Conservation (phyloP, 768 basidiomycete species). For the Termitomyces sp. region DNA sequence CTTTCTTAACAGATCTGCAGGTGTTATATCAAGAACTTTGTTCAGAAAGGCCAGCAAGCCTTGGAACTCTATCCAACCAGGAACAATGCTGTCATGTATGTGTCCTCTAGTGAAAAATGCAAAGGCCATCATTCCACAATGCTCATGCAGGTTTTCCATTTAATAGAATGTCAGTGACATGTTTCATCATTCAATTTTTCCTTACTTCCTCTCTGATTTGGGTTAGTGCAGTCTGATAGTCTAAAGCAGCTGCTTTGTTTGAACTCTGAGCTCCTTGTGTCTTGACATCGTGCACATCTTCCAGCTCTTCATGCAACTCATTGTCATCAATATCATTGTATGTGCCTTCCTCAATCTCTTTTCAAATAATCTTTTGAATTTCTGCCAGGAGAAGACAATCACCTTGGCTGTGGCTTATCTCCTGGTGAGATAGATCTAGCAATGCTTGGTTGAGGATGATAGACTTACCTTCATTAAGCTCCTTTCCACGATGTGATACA, state of each 20-base stretch:
- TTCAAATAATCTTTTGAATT: not conserved
- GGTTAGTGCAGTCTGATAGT: not conserved
- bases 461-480: not conserved
- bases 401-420: not conserved
- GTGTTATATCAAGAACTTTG: not conserved
- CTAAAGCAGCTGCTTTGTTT: not conserved
- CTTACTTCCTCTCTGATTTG: not conserved
- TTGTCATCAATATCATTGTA: not conserved
- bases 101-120: not conserved
- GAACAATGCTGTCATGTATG: not conserved
- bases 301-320: not conserved
- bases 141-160: not conserved
- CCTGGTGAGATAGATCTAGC: not conserved
- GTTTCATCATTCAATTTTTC: not conserved
- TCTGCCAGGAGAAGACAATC: not conserved
- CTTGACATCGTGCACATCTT: not conserved
- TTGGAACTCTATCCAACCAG: not conserved
- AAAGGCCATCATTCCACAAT: not conserved
- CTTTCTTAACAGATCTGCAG: too few species aligned
- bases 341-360: not conserved
- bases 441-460: not conserved
- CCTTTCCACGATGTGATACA: not conserved
- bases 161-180: not conserved
- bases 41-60: not conserved
- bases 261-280: not conserved